phyloP scores from a whole-genome alignment of 768 basidiomycete species.

The Cystofilobasidium macerans region DNA sequence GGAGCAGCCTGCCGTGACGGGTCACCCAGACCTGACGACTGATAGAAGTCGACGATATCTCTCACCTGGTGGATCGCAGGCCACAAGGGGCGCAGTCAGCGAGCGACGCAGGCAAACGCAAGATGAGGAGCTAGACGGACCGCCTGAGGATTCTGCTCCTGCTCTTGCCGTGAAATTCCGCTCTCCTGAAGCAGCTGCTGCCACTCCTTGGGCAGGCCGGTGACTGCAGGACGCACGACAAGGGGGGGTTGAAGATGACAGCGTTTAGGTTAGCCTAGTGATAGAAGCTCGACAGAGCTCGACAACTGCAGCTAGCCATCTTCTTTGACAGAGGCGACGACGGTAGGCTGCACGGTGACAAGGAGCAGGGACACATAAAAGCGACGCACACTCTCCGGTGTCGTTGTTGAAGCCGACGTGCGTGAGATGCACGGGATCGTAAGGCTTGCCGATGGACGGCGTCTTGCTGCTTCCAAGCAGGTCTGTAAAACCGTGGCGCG shows the following conservation, averaged over 20 bases:
- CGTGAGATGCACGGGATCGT: constrained; percentile 97
- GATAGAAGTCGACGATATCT: constrained; percentile 98
- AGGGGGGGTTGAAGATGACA: not conserved
- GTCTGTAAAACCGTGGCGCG: constrained; percentile 7
- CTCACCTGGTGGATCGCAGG: constrained; percentile 41
- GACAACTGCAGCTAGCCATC: too few species aligned
- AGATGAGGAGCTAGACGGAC: constrained; percentile 42
- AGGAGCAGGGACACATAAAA: not conserved
- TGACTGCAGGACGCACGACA: too few species aligned
- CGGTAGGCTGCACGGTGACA: too few species aligned
- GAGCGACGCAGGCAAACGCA: not conserved
- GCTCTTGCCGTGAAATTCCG: constrained; percentile 84
- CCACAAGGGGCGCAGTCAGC: not conserved
- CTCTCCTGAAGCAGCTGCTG: constrained; percentile 90
- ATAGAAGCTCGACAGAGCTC: too few species aligned
- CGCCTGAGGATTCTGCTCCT: constrained; percentile 94
- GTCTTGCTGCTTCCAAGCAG: constrained; percentile 25
- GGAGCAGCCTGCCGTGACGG: constrained; percentile 39
- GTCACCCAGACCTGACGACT: constrained; percentile 37
- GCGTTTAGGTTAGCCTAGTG: not conserved
- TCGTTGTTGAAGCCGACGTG: constrained; percentile 99
- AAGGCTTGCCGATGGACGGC: constrained; percentile 85
- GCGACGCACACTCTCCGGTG: constrained; percentile 66
- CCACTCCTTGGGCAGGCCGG: constrained; percentile 95
- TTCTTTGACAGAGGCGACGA: too few species aligned